Conservation (phyloP, 139 green algal genomes). For the Chlorella sorokiniana region DNA sequence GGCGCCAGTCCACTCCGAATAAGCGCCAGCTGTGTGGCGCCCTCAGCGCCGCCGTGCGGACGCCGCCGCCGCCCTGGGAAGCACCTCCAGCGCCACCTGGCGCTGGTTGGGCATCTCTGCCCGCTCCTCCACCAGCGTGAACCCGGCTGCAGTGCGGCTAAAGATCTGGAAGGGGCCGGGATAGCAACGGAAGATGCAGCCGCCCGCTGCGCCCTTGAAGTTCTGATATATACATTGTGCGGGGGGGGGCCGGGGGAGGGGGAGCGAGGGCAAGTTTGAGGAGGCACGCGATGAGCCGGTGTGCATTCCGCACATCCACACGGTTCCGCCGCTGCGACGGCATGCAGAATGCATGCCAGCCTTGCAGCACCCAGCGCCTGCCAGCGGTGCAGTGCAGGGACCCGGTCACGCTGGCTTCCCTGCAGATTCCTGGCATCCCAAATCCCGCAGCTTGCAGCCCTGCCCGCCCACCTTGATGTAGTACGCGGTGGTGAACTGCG, state of each 20-base stretch:
- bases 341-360: neutral
- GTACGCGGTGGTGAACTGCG: neutral
- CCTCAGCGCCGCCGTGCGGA: neutral
- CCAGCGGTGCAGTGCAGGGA: too few relatives aligned
- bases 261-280: neutral
- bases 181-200: slow-evolving; percentile 77
- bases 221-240: too few relatives aligned
- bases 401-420: too few relatives aligned
- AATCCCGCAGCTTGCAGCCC: too few relatives aligned
- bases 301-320: neutral
- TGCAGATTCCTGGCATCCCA: too few relatives aligned
- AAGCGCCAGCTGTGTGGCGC: neutral
- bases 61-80: slow-evolving; percentile 46
- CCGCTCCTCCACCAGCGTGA: slow-evolving; percentile 61
- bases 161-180: slow-evolving; percentile 83
- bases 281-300: neutral
- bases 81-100: slow-evolving; percentile 82
- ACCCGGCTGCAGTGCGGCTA: slow-evolving; percentile 36
- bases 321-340: too few relatives aligned
- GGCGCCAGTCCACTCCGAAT: too few relatives aligned
- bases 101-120: slow-evolving; percentile 73
- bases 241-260: too few relatives aligned
- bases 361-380: neutral
- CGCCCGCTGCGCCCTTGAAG: slow-evolving; percentile 30
- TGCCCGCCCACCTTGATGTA: neutral